Conservation (phyloP, 495 filamentous ascomycete genomes). For the Neurospora intermedia region DNA sequence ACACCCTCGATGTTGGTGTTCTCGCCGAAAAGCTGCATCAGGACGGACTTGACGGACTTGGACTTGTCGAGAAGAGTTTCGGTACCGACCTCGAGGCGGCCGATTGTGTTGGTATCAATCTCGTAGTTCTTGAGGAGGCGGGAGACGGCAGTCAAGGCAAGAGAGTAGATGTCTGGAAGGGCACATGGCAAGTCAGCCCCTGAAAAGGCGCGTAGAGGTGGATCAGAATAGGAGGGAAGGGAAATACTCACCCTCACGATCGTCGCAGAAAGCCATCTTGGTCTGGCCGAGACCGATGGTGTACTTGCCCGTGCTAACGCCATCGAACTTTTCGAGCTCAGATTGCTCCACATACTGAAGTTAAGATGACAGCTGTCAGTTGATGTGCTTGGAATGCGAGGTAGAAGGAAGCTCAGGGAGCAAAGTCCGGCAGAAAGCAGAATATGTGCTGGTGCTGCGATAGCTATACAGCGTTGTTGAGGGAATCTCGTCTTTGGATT, state of each 20-base stretch:
- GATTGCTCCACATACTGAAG: slow-evolving; percentile 90
- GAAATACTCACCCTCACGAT: slow-evolving; percentile 72
- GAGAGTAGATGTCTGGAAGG: slow-evolving; percentile 86
- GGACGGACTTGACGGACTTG: slow-evolving; percentile 98
- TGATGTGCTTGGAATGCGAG: slow-evolving; percentile 9
- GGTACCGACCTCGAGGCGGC: slow-evolving; percentile 92
- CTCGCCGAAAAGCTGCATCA: slow-evolving; percentile 91
- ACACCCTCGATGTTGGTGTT: slow-evolving; percentile 92
- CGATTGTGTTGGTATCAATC: slow-evolving; percentile 81
- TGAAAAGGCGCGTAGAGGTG: slow-evolving; percentile 4
- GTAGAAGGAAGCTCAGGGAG: neutral
- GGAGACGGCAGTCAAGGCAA: slow-evolving; percentile 79
- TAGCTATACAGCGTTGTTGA: neutral
- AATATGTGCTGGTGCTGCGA: no score
- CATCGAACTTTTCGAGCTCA: slow-evolving; percentile 97
- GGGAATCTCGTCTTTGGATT: neutral
- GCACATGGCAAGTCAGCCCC: slow-evolving; percentile 15
- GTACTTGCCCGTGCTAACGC: slow-evolving; percentile 88
- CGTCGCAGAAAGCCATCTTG: slow-evolving; percentile 99
- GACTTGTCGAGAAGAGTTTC: slow-evolving; percentile 99
- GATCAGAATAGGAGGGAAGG: neutral
- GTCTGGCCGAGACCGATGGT: slow-evolving; percentile 99
- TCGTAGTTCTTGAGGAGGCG: slow-evolving; percentile 88
- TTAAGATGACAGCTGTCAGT: slow-evolving; percentile 15
- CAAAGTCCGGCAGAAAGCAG: neutral